Base-by-base conservation (phyloP, 345 rosid species). In the Syzygium jambos region DNA sequence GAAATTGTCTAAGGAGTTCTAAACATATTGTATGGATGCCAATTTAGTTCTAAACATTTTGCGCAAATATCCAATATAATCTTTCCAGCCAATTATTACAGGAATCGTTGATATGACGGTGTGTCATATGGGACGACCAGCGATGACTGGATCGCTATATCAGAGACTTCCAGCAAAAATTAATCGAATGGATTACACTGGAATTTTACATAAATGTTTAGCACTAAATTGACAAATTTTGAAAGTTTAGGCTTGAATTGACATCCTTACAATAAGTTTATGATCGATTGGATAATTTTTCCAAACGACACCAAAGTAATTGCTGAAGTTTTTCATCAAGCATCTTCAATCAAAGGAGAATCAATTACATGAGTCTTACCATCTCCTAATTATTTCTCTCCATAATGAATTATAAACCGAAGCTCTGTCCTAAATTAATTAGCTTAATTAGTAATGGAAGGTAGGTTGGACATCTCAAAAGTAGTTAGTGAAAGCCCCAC, bases 281-380 rank as follows among this genome's bases (percentile, higher is more conserved):
- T 2, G 13, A 21, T 2, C 38, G 10, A 19, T 4, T 9, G 4
- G 1, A 7, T 22, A 9, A 2, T 2, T 15, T 9, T 34, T 7
- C 23, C 80, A 34, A 73, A 73, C 0, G 11, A 38, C 4, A 38
- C 49, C 82, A 21, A 38, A 73, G 80, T 22, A 2, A 34, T 34
- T 38, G 22, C 14, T 38, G 82, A 38, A 73, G 15, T 38, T 34
- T 73, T 9, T 5, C 0, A 73, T 38, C 63, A 23, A 23, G 63
- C n/a, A 5, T 10, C 21, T 38, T 73, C 49, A 73, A 73, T 19
- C 46, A 34, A 38, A 73, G 49, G 27, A 73, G 14, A 19, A 38
- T 73, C 80, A 14, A 61, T 61, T 61, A n/a, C 34, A 14, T 59
- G 27, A 27, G 27, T 59, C 16, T 4, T 59, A 16, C 43, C 49